Evolutionary conservation across 169 alveolate species (phyloP), one percentile per base, ranked within the genome.

Genomic region (Theileria equi): DNA sequence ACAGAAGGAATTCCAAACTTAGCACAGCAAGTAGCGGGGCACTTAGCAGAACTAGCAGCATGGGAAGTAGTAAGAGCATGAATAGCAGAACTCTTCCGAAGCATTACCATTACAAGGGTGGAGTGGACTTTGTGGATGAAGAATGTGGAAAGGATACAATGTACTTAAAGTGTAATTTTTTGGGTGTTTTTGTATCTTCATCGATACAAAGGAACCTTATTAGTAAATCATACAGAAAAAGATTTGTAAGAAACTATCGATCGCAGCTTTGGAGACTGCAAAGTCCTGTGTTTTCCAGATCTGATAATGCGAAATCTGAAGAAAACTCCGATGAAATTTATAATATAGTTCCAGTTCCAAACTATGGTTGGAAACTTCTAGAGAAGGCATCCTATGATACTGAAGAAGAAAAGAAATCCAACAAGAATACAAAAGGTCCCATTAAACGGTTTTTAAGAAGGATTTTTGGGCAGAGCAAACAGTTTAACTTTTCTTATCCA

Each of bases 341-440:
- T 26, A 17, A 34, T 1, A 31, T 47, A 28, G 23, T 74, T 0
- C 80, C 84, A 10, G 47, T 74, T 5, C 82, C 86, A 17, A 68
- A 77, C 38, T 77, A 77, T 47, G 86, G 86, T 11, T 77, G 86
- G 86, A 67, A 40, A 29, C 74, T 77, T 21, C 13, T 59, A 13
- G 26, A 61, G 17, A 35, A 53, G 21, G 49, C 86, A 4, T 57
- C 40, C 25, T 40, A 52, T 28, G 84, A 74, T 40, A 29, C 19
- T 7, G n/a, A 21, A n/a, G 32, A 3, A 5, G 72, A 64, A 2
- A 4, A 23, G 10, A n/a, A 29, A 29, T 5, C 44, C 11, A 26
- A 40, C 36, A 43, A 50, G 10, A 3, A 16, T 5, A 31, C 54
- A 21, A 74, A 35, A 28, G 17, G 62, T 7, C 5, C 29, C 10